Base-by-base conservation (phyloP, 2,329 filamentous ascomycete genomes). In the Dactylellina parvicollis region DNA sequence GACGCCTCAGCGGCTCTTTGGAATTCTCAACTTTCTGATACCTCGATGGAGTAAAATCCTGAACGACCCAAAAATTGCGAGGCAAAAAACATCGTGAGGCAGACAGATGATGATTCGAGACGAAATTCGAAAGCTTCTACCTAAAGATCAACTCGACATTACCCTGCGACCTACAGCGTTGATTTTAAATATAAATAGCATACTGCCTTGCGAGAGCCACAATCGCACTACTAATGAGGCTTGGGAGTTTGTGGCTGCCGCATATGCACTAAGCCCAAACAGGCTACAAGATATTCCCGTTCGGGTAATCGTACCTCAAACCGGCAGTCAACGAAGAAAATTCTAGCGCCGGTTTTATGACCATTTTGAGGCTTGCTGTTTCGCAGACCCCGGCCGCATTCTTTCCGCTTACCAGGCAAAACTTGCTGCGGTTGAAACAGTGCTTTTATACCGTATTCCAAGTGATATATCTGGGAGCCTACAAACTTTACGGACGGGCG, bases 1-100 rank as follows among this genome's bases (percentile, higher is more conserved):
- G 8, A 18, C 54, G 49, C 40, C 44, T 49, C 30, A 18, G 61
- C 50, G 49, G 50, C 61, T 65, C 50, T 55, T 65, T 49, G 47
- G 49, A n/a, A 49, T 28, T 28, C n/a, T n/a, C 30, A 22, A 34
- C 40, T 32, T 47, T 26, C 16, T 14, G 18, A 55, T 38, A 36
- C 22, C 38, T 47, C 55, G 14, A 54, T 47, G 18, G 24, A 47
- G 28, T 5, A 28, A 26, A 5, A 32, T 16, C 22, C 38, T 16
- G 4, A 50, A 26, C 16, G 16, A 14, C 34, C 12, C 34, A 9
- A 50, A 32, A 28, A 49, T 2, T 24, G 22, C 30, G 20, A 49
- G 12, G 30, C 7, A 24, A 36, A 38, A 54, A n/a, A 20, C 16
- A 54, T 24, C 30, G 9, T 16, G 20, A 34, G 47, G 20, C 16